Evolutionary conservation across 352 stramenopile species (phyloP), one percentile per base, ranked within the genome.

Genomic region (Globisporangium spiculum): DNA sequence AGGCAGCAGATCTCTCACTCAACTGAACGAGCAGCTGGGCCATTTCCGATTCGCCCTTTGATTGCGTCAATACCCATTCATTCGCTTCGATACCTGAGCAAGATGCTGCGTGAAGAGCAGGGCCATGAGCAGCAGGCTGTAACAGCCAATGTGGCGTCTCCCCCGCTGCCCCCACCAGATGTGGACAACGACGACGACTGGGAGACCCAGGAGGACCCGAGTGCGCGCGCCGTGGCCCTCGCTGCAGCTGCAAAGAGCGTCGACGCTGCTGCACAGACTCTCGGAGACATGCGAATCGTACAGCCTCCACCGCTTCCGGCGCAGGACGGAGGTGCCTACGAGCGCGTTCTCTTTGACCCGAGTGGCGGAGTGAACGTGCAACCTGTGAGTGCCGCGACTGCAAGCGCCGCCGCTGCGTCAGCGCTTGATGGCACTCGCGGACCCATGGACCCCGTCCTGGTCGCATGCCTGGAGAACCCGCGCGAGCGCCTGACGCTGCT

Each of bases 401-500:
- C 85, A 55, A 91, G 73, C 32, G 83, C 77, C 1, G 77, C 73
- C 12, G 63, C 80, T 1, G 72, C 77, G 20, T 63, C 66, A 9
- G 65, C 59, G 2, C 24, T 38, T 3, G 60, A 71, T 14, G 66
- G 66, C 38, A 66, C 60, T 12, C 76, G 81, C 54, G 83, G 80
- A 20, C 86, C 81, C 8, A 61, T 96, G 60, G 88, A 96, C 62
- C 83, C 88, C 0, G 88, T 94, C 54, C 76, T 96, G 9, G 75
- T 96, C 16, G 83, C 84, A 14, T 83, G 82, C 6, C 73, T 96
- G 2, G 88, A 96, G 63, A 96, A 94, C 63, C 72, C 85, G 8
- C 87, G 88, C 34, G 88, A 96, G 63, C 78, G 88, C 8, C 65
- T 96, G 57, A 92, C 84, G 50, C 58, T 96, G 64, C 84, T 96